A percentile compares a stretch with the other conserved stretches of the same genome.
phyloP scores from a whole-genome alignment of 1,139 yeast genomes.

The Saccharomyces pastorianus region DNA sequence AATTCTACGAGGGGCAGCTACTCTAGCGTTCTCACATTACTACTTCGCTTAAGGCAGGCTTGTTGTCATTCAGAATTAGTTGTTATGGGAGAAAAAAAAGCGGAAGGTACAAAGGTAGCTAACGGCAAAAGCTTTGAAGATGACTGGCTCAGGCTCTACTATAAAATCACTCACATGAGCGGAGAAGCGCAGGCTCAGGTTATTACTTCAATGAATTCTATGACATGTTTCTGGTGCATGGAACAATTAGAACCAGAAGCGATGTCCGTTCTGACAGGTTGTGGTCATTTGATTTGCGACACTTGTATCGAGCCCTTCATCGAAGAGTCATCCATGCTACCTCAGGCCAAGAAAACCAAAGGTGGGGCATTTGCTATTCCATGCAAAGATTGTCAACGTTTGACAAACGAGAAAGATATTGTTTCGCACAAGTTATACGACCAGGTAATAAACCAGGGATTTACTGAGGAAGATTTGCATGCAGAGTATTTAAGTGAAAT shows the following conservation, averaged over 20 bases:
- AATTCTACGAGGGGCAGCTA: constrained; percentile 38
- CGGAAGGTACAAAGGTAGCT: constrained; percentile 27
- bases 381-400: constrained; percentile 45
- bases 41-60: constrained; percentile 80
- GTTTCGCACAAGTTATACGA: constrained; percentile 48
- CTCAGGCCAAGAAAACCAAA: constrained; percentile 32
- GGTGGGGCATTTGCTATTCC: constrained; percentile 38
- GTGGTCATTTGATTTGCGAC: constrained; percentile 66
- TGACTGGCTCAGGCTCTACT: constrained; percentile 27
- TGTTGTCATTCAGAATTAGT: constrained; percentile 80
- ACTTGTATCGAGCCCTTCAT: constrained; percentile 50
- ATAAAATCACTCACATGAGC: constrained; percentile 23
- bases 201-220: constrained; percentile 24
- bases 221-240: constrained; percentile 59
- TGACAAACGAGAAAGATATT: constrained; percentile 38
- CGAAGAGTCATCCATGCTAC: constrained; percentile 34
- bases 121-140: constrained; percentile 26
- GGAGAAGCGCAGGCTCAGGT: constrained; percentile 24
- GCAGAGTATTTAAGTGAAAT: constrained; percentile 24
- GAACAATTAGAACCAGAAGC: constrained; percentile 48
- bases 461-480: constrained; percentile 29
- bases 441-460: constrained; percentile 35
- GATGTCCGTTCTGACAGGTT: constrained; percentile 43
- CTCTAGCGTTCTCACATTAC: constrained; percentile 59
- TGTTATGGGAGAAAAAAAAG: constrained; percentile 49